Evolutionary conservation across 2,329 filamentous ascomycete species (phyloP), one percentile per base, ranked within the genome.

Genomic region (Clathrospora elynae): DNA sequence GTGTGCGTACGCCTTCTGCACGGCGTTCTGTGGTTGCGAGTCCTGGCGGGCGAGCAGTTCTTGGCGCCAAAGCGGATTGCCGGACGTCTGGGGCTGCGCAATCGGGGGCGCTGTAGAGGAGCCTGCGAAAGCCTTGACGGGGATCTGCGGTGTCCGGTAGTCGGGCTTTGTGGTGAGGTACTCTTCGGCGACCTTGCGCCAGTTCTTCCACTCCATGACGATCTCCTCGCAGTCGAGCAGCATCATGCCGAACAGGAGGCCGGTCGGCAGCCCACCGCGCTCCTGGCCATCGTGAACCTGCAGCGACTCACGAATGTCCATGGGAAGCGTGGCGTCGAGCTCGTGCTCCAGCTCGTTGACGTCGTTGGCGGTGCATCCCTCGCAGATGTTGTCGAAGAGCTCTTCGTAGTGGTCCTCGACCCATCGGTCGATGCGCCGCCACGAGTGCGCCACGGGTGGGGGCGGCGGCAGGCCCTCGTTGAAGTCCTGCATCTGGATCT

Each of bases 191-290:
- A 99, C 93, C 51, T 83, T 85, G 60, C 90, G 85, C 93, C 93
- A 99, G 66, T 96, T 95, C 61, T 88, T 87, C 89, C 92, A 97
- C 69, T 99, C 93, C 70, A 96, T 90, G 14, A 96, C 86, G 58
- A 99, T 96, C 67, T 99, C 93, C 71, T 99, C 93, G 66, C 93
- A 97, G 71, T 99, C 93, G 44, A 99, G 82, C 52, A 99, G 75
- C 93, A 99, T 99, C 67, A 84, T 87, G 47, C 91, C 83, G 61
- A 99, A 97, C 49, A 99, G 83, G 56, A 97, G 87, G 51, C 93
- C 93, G 0, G 92, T 96, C 1, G 93, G 93, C 43, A 80, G 80
- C 52, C 93, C 93, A 50, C 90, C 89, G 53, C 93, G 87, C 73
- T 99, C 93, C 72, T 99, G 93, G n/a, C 93, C 93, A 64, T 99